phyloP scores from a whole-genome alignment of 768 basidiomycete species.

The Pholiota conissans region DNA sequence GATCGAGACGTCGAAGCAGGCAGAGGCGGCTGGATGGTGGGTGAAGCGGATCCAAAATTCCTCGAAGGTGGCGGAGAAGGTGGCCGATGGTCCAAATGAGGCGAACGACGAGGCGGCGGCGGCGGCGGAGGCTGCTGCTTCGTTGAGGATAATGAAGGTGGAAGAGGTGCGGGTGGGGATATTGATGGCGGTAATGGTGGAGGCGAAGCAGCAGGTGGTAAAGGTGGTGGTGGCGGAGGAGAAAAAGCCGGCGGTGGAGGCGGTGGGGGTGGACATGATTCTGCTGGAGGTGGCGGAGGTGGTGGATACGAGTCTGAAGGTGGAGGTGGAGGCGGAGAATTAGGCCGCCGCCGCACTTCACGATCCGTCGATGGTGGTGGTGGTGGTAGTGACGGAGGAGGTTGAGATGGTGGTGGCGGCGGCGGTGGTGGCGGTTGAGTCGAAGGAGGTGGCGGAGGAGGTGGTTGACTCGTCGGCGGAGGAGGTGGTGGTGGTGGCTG shows the following conservation, averaged over 20 bases:
- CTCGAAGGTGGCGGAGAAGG: constrained; percentile 22
- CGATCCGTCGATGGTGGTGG: constrained; percentile 31
- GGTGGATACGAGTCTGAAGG: constrained; percentile 34
- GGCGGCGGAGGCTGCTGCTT: constrained; percentile 30
- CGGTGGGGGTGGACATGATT: constrained; percentile 25
- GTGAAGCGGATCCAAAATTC: constrained; percentile 14
- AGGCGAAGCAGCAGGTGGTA: constrained; percentile 12
- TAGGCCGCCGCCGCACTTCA: constrained; percentile 25
- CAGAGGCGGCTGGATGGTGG: constrained; percentile 21
- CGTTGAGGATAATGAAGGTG: constrained; percentile 31
- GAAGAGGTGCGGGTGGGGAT: constrained; percentile 25
- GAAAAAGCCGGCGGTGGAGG: constrained; percentile 29
- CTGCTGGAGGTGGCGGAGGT: constrained; percentile 26
- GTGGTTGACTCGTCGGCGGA: constrained; percentile 26
- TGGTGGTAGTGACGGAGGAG: constrained; percentile 30
- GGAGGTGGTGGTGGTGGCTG: constrained; percentile 28
- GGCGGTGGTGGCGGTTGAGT: constrained; percentile 32
- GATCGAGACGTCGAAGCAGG: constrained; percentile 37
- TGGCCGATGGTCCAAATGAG: constrained; percentile 15
- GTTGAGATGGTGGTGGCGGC: constrained; percentile 26
- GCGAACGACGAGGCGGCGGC: constrained; percentile 29
- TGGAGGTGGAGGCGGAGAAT: constrained; percentile 32
- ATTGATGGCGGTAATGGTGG: constrained; percentile 20
- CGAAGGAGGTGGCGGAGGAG: constrained; percentile 26
- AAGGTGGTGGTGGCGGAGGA: constrained; percentile 13